These are phyloP conservation scores for peach (Prunus persica) DNA, from an alignment of 306 rosid genomes.

Conservation along the genomic window DNA sequence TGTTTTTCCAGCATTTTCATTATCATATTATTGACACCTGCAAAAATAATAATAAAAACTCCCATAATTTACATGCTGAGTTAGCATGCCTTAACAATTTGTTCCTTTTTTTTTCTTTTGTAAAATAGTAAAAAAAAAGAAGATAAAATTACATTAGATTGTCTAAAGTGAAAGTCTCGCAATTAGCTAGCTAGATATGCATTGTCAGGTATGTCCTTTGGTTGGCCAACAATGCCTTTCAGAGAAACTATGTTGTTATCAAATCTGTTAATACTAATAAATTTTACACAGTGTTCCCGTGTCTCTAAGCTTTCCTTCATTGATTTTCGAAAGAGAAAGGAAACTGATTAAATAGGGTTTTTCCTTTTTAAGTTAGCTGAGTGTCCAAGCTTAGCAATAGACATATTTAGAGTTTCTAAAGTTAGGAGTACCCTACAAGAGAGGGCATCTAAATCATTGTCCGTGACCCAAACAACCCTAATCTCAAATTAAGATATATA, in stretches of 20 bases:
- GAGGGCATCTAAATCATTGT: constrained; percentile 11
- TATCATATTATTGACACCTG: no score
- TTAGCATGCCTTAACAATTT: not conserved
- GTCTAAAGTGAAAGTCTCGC: not conserved
- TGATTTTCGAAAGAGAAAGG: constrained; percentile 6
- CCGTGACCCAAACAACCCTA: constrained; percentile 10
- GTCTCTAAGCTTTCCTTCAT: constrained; percentile 2
- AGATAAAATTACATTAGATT: not conserved
- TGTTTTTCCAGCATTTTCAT: not conserved
- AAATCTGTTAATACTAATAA: not conserved
- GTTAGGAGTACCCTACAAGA: constrained; percentile 4
- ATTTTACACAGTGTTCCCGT: constrained; percentile 21
- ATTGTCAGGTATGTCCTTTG: constrained; percentile 12
- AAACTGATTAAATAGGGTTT: not conserved
- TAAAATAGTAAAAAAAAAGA: not conserved
- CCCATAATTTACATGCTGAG: not conserved
- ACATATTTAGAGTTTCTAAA: not conserved
- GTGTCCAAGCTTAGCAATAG: not conserved
- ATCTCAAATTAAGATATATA: not conserved
- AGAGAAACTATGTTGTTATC: constrained; percentile 20
- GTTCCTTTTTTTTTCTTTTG: not conserved
- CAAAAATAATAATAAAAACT: not conserved
- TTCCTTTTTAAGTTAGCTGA: not conserved
- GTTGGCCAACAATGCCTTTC: constrained; percentile 16
- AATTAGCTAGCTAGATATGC: constrained; percentile 8